Evolutionary conservation across 768 basidiomycete genomes (phyloP).

Genomic region (Hygrocybe punicea): DNA sequence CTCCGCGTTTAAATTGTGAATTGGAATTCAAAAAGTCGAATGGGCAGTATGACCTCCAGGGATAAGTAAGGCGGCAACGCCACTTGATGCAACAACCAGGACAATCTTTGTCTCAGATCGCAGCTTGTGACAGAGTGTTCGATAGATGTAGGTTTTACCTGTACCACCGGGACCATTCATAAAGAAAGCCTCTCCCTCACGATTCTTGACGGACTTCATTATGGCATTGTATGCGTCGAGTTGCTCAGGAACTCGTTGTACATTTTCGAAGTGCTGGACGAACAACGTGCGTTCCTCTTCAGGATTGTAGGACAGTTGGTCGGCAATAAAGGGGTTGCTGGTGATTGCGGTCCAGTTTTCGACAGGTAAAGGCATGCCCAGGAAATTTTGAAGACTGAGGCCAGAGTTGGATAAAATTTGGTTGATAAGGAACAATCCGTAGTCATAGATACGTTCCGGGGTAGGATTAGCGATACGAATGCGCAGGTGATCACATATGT

Average conservation of each 20-base stretch:
- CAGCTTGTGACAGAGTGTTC: constrained; percentile 29
- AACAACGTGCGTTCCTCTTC: background rate
- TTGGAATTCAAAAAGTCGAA: constrained; percentile 48
- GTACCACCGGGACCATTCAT: constrained; percentile 43
- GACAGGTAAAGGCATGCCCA: constrained; percentile 30
- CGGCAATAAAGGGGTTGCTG: constrained; percentile 30
- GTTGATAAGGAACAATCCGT: background rate
- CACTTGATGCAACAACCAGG: constrained; percentile 49
- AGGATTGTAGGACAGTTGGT: constrained; percentile 32
- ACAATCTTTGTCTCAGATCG: constrained; percentile 31
- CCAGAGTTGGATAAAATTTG: constrained; percentile 11
- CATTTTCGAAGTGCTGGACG: constrained; percentile 5
- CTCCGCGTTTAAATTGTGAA: constrained; percentile 19
- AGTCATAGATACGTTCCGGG: too few relatives aligned
- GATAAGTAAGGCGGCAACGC: constrained; percentile 46
- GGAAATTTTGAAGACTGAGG: constrained; percentile 32
- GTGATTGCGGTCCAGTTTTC: constrained; percentile 22
- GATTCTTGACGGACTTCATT: constrained; percentile 21
- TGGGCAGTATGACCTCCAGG: constrained; percentile 47
- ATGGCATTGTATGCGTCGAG: constrained; percentile 28
- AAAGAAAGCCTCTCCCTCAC: constrained; percentile 32
- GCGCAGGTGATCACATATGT: constrained; percentile 44
- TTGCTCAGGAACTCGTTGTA: constrained; percentile 34
- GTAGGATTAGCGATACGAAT: constrained; percentile 14
- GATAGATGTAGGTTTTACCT: constrained; percentile 48